phyloP scores from a whole-genome alignment of 2,329 filamentous ascomycete genomes.

The Thielaviopsis musarum region DNA sequence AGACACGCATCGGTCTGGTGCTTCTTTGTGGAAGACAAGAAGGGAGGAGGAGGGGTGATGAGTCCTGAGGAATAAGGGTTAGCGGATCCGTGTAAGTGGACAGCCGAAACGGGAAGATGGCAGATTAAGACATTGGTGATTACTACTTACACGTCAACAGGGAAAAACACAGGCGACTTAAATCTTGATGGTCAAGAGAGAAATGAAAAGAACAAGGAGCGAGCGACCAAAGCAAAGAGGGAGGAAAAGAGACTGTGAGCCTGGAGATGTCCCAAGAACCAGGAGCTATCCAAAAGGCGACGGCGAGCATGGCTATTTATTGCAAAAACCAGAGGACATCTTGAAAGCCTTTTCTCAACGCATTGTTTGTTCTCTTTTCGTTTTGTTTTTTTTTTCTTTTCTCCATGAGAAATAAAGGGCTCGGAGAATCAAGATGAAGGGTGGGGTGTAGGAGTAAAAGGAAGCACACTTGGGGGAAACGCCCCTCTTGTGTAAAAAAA shows the following conservation, averaged over 20 bases:
- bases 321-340: background rate
- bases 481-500: too few relatives aligned
- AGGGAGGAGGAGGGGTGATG: too few relatives aligned
- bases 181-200: background rate
- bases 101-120: background rate
- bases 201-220: background rate
- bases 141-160: background rate
- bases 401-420: too few relatives aligned
- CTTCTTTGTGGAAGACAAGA: background rate
- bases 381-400: too few relatives aligned
- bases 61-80: background rate
- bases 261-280: background rate
- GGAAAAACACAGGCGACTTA: background rate
- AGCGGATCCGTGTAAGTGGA: background rate
- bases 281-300: background rate
- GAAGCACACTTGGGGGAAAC: too few relatives aligned
- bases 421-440: too few relatives aligned
- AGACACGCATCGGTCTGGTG: background rate
- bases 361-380: too few relatives aligned
- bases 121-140: background rate
- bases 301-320: background rate
- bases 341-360: too few relatives aligned
- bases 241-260: background rate
- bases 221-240: background rate
- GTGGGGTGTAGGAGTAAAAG: too few relatives aligned